Conservation (phyloP, 495 filamentous ascomycete genomes). For the Tirmania nivea region DNA sequence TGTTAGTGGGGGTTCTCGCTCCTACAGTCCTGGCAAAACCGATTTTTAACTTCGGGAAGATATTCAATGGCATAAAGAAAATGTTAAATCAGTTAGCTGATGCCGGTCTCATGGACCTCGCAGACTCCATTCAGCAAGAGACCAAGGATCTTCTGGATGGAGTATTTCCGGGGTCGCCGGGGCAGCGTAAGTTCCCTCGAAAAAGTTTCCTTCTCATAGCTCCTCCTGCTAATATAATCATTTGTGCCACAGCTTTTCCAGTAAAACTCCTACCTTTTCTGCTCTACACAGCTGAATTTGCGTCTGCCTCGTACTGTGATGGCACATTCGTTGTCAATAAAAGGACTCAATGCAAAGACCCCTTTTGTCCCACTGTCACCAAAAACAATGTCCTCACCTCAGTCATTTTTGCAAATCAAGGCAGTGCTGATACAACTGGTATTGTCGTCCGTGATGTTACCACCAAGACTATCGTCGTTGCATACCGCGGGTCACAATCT, state of each 20-base stretch:
- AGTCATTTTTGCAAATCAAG: conserved; percentile 36
- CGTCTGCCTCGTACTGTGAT: conserved; percentile 48
- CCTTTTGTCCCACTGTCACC: conserved; percentile 39
- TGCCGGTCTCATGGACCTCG: no score
- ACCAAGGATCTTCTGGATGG: no score
- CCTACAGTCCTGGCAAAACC: no score
- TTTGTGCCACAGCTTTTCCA: conserved; percentile 3
- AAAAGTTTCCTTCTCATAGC: no score
- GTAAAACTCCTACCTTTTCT: conserved; percentile 21
- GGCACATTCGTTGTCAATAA: conserved; percentile 25
- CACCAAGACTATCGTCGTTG: conserved; percentile 39
- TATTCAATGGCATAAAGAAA: no score
- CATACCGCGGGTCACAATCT: conserved; percentile 44
- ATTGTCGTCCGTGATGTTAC: conserved; percentile 46
- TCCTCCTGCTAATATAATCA: no score
- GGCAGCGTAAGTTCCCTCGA: no score
- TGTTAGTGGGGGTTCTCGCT: no score
- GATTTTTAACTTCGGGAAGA: no score
- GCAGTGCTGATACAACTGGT: conserved; percentile 40
- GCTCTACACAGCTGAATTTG: conserved; percentile 44
- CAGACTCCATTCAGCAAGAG: no score
- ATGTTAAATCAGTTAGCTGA: no score
- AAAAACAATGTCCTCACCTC: conserved; percentile 32
- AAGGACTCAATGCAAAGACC: conserved; percentile 34
- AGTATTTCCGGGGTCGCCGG: no score